Percentiles rank a stretch among this genome's conserved stretches.
Evolutionary conservation across 352 stramenopile genomes (phyloP).

Genomic region (Lagenidium sp.): DNA sequence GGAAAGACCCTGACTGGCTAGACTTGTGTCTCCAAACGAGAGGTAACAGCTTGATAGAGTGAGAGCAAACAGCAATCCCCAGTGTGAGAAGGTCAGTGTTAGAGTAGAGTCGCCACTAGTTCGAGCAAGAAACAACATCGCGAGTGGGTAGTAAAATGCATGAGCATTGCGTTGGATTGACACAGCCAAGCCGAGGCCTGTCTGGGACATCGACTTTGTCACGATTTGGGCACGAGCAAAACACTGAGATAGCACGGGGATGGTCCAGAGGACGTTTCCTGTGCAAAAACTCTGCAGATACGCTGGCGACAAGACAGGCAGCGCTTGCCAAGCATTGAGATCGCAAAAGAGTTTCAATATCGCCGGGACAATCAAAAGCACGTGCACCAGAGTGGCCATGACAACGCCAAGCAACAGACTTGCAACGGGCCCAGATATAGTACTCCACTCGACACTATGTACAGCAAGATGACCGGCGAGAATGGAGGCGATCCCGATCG

Average conservation of each 20-base stretch:
- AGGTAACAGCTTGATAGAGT: constrained; percentile 35
- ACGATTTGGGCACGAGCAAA: constrained; percentile 22
- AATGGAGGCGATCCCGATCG: constrained; percentile 27
- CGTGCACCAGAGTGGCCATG: constrained; percentile 20
- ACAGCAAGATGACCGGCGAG: constrained; percentile 24
- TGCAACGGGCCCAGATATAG: constrained; percentile 19
- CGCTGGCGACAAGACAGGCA: constrained; percentile 20
- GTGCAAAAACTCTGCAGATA: constrained; percentile 29
- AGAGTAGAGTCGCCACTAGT: too few relatives aligned
- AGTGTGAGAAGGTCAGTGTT: too few relatives aligned
- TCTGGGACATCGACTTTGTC: constrained; percentile 33
- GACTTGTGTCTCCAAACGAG: too few relatives aligned
- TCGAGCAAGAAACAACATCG: constrained; percentile 10
- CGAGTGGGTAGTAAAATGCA: constrained; percentile 34
- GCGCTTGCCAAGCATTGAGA: constrained; percentile 13
- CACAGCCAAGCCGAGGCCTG: constrained; percentile 10
- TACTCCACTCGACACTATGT: constrained; percentile 32
- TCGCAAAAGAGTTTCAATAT: constrained; percentile 18
- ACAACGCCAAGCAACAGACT: constrained; percentile 28
- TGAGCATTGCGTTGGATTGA: constrained; percentile 24
- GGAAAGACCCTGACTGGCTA: too few relatives aligned
- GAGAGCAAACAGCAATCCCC: too few relatives aligned
- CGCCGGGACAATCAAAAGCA: constrained; percentile 20
- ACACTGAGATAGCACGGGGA: constrained; percentile 26
- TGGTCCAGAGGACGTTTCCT: constrained; percentile 20